phyloP scores from a whole-genome alignment of 768 basidiomycete genomes.

The Strobilomyces echinocephalus region DNA sequence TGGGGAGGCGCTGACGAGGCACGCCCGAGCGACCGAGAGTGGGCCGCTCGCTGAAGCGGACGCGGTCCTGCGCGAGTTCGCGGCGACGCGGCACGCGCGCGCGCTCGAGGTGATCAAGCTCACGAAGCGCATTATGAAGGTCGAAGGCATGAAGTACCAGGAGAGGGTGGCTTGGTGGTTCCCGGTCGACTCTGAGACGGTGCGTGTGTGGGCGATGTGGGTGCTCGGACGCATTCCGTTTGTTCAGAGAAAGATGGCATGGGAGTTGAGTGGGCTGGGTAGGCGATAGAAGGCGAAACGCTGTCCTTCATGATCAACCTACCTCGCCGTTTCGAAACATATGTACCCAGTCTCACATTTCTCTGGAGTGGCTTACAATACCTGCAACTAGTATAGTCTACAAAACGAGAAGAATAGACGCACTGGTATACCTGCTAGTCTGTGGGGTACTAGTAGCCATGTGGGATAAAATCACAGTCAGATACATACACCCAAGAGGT shows the following conservation, averaged over 20 bases:
- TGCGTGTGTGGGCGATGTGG: slow-evolving; percentile 27
- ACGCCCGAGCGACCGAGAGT: slow-evolving; percentile 21
- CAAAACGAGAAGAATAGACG: slow-evolving; percentile 21
- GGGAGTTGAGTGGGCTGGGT: background rate
- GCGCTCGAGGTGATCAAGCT: slow-evolving; percentile 41
- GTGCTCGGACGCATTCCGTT: slow-evolving; percentile 12
- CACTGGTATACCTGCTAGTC: slow-evolving; percentile 18
- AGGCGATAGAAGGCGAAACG: background rate
- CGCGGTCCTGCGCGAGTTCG: slow-evolving; percentile 33
- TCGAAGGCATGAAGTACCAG: slow-evolving; percentile 21
- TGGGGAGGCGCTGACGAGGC: slow-evolving; percentile 39
- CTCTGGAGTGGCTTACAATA: background rate
- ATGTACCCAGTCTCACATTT: no score
- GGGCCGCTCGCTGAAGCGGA: slow-evolving; percentile 21
- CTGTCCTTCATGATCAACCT: no score
- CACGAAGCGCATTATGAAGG: slow-evolving; percentile 33
- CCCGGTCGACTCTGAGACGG: slow-evolving; percentile 23
- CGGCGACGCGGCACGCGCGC: slow-evolving; percentile 32
- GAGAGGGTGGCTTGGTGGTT: slow-evolving; percentile 19
- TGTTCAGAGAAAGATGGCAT: background rate
- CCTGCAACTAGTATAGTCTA: slow-evolving; percentile 7
- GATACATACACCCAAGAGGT: background rate
- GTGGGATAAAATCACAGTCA: slow-evolving; percentile 8
- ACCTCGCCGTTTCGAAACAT: no score
- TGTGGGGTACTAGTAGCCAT: slow-evolving; percentile 6